phyloP scores from a whole-genome alignment of 352 stramenopile genomes.

The Globisporangium viniferum region DNA sequence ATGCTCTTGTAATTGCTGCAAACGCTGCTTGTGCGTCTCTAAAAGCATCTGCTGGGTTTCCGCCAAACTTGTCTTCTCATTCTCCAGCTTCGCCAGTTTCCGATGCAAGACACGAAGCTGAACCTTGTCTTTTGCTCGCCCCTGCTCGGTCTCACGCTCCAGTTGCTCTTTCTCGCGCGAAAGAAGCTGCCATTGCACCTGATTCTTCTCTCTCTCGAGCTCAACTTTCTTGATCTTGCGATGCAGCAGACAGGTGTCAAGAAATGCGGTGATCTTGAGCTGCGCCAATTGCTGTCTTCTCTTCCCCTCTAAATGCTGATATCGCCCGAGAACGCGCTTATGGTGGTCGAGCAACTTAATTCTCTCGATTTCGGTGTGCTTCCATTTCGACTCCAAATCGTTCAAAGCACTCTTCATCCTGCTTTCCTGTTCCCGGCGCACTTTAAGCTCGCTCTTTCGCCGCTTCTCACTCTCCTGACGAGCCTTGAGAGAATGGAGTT shows the following conservation, averaged over 20 bases:
- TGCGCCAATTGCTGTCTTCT: constrained; percentile 22
- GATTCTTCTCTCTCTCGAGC: constrained; percentile 18
- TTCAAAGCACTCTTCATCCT: constrained; percentile 31
- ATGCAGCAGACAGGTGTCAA: constrained; percentile 27
- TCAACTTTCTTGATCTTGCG: constrained; percentile 23
- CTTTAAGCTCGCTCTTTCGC: constrained; percentile 34
- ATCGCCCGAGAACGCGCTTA: constrained; percentile 26
- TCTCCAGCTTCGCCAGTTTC: constrained; percentile 23
- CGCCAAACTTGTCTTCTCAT: neutral
- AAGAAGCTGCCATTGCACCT: constrained; percentile 16
- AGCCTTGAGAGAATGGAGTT: constrained; percentile 42
- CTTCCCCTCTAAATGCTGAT: constrained; percentile 26
- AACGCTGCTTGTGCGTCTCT: constrained; percentile 15
- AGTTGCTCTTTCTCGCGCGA: constrained; percentile 19
- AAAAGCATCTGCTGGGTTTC: constrained; percentile 11
- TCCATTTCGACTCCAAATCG: constrained; percentile 45
- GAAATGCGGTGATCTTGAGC: constrained; percentile 40
- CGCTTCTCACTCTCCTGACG: constrained; percentile 41
- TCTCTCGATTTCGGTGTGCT: constrained; percentile 28
- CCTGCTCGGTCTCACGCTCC: constrained; percentile 18
- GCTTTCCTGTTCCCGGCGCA: constrained; percentile 25
- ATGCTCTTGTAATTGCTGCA: constrained; percentile 18
- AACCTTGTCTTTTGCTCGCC: constrained; percentile 21
- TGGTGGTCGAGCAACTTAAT: constrained; percentile 24
- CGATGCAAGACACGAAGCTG: constrained; percentile 35